Evolutionary conservation across 106 monocot species (phyloP), one percentile per base, ranked within the genome.

Genomic region (Triglochin maritima): DNA sequence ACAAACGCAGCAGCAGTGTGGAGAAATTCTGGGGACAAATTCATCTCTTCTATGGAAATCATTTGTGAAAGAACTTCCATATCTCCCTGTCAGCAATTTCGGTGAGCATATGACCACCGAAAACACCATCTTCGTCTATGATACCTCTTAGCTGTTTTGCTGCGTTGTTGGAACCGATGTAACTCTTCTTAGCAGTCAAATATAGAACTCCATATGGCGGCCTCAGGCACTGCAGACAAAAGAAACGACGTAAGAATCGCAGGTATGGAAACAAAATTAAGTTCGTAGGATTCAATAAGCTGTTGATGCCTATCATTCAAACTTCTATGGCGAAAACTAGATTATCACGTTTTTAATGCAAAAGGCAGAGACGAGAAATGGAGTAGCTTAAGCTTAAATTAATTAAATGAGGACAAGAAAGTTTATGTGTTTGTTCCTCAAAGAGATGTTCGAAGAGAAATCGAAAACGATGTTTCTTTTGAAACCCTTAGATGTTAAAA

Each of bases 11-110:
- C 29, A 29, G 29, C 29, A 29, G 29, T 0, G 29, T 29, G 29
- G 29, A 29, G 0, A 29, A 29, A 29, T 29, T 29, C 29, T 29
- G 0, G 29, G 29, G 29, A 29, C 11, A 59, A 14, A 41, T 59
- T 17, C 17, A 59, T 66, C 49, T 53, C 52, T 53, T 52, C 16
- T 15, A 13, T 57, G 57, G 3, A 47, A 46, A 17, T 88, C 74
- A 88, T 71, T 92, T 92, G 81, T 85, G 85, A 64, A 90, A 95
- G 81, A 87, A 83, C 73, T 95, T 95, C 94, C 94, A 95, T 2
- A 95, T 83, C 62, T 95, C 94, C 17, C 83, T 81, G 69, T 90
- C 94, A 14, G 77, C 56, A 42, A 73, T 44, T 47, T 90, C 87
- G 3, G 79, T 58, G 2, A 95, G 63, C 54, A 81, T 17, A 71